Percentiles rank a stretch among this genome's conserved stretches.
Evolutionary conservation across 1,284 basidiomycete species (phyloP).

Genomic region (Melampsora americana): DNA sequence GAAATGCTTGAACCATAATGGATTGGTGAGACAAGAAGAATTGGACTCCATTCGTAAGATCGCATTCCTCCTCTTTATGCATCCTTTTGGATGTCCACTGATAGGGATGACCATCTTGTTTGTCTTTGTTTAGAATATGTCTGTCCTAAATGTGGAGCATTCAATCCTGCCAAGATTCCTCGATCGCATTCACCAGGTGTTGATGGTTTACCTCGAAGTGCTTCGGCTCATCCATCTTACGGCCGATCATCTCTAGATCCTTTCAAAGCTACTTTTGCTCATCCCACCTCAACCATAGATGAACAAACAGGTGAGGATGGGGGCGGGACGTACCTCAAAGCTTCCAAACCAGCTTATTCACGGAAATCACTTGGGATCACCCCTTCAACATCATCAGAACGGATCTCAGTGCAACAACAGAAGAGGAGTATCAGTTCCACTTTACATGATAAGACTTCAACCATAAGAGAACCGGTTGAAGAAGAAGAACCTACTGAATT

Average conservation of each 20-base stretch:
- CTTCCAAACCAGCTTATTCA: not conserved
- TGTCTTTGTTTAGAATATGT: slow-evolving; percentile 35
- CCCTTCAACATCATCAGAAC: not conserved
- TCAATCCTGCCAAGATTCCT: slow-evolving; percentile 28
- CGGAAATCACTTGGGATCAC: not conserved
- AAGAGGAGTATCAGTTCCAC: not conserved
- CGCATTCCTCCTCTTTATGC: not conserved
- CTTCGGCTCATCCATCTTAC: not conserved
- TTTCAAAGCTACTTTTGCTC: not conserved
- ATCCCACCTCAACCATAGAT: not conserved
- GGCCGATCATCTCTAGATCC: not conserved
- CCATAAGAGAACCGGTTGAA: too few relatives aligned
- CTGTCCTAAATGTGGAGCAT: slow-evolving; percentile 40
- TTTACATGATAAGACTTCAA: not conserved
- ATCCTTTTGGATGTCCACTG: not conserved
- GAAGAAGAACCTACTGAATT: too few relatives aligned
- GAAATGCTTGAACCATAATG: slow-evolving; percentile 89
- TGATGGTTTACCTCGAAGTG: not conserved
- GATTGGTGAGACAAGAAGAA: slow-evolving; percentile 79
- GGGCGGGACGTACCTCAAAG: not conserved
- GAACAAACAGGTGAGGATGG: not conserved
- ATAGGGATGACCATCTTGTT: not conserved
- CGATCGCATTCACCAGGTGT: not conserved
- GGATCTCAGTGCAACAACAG: not conserved
- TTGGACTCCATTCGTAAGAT: slow-evolving; percentile 82